Percentiles rank a stretch among this genome's conserved stretches.
phyloP scores from a whole-genome alignment of 306 rosid genomes.

The Quercus engelmannii region DNA sequence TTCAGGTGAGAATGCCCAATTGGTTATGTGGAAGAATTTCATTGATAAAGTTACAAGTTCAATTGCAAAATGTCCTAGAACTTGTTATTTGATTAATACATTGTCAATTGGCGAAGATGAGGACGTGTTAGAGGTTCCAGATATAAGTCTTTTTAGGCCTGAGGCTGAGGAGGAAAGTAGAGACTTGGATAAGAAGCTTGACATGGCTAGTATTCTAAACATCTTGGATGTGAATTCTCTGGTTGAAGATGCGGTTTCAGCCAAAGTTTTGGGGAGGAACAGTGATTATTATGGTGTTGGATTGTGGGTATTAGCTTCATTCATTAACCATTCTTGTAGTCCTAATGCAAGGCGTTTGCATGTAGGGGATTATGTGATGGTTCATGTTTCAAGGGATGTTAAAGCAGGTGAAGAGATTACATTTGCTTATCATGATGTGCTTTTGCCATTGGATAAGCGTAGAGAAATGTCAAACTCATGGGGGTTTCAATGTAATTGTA shows the following conservation, averaged over 20 bases:
- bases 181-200: constrained; percentile 25
- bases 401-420: constrained; percentile 84
- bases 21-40: constrained; percentile 89
- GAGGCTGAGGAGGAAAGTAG: constrained; percentile 17
- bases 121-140: constrained; percentile 59
- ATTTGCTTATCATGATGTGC: constrained; percentile 59
- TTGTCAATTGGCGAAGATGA: constrained; percentile 76
- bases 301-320: constrained; percentile 69
- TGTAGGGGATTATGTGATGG: constrained; percentile 67
- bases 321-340: constrained; percentile 76
- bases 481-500: constrained; percentile 75
- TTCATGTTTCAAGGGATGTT: constrained; percentile 80
- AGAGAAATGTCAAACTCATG: constrained; percentile 57
- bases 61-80: constrained; percentile 37
- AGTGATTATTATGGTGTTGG: constrained; percentile 76
- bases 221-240: constrained; percentile 81
- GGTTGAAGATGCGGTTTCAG: constrained; percentile 59
- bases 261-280: constrained; percentile 70
- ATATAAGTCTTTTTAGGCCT: constrained; percentile 50
- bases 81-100: constrained; percentile 38
- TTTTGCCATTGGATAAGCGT: constrained; percentile 46
- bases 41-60: constrained; percentile 49
- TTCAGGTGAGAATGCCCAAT: constrained; percentile 65
- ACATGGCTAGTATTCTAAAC: constrained; percentile 43
- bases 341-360: constrained; percentile 79